A percentile compares a stretch with the other conserved stretches of the same genome.
Conservation (phyloP, 805 yeast genomes). For the Ogataea saltuana region DNA sequence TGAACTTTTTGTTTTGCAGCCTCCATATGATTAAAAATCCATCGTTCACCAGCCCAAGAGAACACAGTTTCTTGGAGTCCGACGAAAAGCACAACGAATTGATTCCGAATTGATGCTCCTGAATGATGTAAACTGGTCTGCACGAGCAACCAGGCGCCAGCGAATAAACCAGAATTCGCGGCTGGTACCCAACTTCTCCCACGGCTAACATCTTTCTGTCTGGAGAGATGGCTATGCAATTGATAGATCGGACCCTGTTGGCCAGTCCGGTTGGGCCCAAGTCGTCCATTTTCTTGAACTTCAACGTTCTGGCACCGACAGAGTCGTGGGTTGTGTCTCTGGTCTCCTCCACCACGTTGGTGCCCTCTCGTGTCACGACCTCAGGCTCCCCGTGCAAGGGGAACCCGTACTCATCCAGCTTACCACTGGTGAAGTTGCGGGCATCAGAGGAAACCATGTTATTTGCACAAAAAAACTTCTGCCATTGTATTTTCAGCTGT, state of each 20-base stretch:
- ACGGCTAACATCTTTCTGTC: constrained; percentile 57
- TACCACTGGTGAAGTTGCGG: constrained; percentile 1
- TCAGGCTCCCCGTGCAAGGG: constrained; percentile 36
- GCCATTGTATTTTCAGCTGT: constrained; percentile 30
- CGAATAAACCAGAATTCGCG: constrained; percentile 61
- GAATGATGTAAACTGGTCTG: constrained; percentile 53
- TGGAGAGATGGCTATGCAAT: constrained; percentile 60
- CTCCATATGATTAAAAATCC: constrained; percentile 68
- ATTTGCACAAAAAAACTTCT: constrained; percentile 56
- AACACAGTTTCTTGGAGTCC: constrained; percentile 54
- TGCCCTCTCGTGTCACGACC: constrained; percentile 26
- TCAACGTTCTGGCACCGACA: constrained; percentile 9
- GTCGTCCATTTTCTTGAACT: constrained; percentile 23
- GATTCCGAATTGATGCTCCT: constrained; percentile 69
- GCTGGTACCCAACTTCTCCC: constrained; percentile 72
- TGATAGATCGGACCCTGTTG: constrained; percentile 50
- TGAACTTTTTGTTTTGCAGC: constrained; percentile 29
- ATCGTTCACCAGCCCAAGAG: constrained; percentile 68
- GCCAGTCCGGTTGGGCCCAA: constrained; percentile 22
- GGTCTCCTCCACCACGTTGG: constrained; percentile 11
- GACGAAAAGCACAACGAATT: constrained; percentile 56
- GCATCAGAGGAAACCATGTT: constrained; percentile 12
- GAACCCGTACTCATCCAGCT: constrained; percentile 40
- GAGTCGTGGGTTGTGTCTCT: constrained; percentile 12
- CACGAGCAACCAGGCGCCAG: constrained; percentile 48